Evolutionary conservation across 768 basidiomycete species (phyloP).

Genomic region (Pisolithus orientalis): DNA sequence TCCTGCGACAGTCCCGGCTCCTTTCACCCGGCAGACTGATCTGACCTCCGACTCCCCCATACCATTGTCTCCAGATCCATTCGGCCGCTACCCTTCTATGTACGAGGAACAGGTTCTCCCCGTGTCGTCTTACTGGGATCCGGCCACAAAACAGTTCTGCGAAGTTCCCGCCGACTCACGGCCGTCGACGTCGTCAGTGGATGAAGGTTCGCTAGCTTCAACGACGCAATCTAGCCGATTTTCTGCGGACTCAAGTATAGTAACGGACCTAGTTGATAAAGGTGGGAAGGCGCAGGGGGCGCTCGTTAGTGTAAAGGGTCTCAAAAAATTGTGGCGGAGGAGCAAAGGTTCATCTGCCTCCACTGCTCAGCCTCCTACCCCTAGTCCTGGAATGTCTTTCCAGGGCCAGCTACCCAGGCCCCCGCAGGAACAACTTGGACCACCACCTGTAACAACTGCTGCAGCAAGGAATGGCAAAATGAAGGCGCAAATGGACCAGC

Average conservation of each 20-base stretch:
- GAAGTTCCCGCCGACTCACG: constrained; percentile 15
- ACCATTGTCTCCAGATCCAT: constrained; percentile 81
- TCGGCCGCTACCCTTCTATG: constrained; percentile 62
- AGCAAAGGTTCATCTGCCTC: constrained; percentile 43
- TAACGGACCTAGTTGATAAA: constrained; percentile 23
- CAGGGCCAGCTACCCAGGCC: constrained; percentile 12
- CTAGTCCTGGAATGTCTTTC: constrained; percentile 33
- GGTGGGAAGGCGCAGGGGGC: constrained; percentile 34
- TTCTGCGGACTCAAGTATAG: constrained; percentile 59
- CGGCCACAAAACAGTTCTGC: constrained; percentile 17
- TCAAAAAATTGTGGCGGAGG: constrained; percentile 76
- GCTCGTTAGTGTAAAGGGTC: constrained; percentile 65
- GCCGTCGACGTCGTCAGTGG: constrained; percentile 21
- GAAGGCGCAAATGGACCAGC: constrained; percentile 35
- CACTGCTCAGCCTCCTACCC: constrained; percentile 29
- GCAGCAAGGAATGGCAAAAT: constrained; percentile 13
- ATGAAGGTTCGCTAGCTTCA: constrained; percentile 15
- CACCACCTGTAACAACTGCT: constrained; percentile 21
- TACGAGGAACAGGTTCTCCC: constrained; percentile 26
- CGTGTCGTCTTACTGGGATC: constrained; percentile 42
- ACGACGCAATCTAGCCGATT: constrained; percentile 55
- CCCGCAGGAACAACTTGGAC: constrained; percentile 24
- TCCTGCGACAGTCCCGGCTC: constrained; percentile 31
- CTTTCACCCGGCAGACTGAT: constrained; percentile 19
- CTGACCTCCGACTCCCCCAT: constrained; percentile 48